Evolutionary conservation across 2,329 filamentous ascomycete species (phyloP).

Genomic region (Monosporascus sp.): DNA sequence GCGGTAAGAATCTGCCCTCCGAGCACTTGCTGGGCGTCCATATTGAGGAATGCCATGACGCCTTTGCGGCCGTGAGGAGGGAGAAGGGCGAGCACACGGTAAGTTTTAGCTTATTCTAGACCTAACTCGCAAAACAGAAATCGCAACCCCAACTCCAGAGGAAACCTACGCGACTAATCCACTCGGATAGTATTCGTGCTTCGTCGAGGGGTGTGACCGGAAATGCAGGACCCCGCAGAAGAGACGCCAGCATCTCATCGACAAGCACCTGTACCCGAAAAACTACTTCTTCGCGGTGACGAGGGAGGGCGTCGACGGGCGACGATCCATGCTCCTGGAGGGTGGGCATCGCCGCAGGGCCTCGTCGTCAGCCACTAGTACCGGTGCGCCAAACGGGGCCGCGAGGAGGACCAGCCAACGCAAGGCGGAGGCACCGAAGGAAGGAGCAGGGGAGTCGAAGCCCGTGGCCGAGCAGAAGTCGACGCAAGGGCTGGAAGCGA

Average conservation of each 20-base stretch:
- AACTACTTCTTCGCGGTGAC: slow-evolving; percentile 86
- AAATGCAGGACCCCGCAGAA: slow-evolving; percentile 81
- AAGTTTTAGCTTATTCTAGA: slow-evolving; percentile 25
- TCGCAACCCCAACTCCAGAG: background rate
- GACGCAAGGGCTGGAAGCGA: slow-evolving; percentile 8
- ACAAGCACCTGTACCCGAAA: slow-evolving; percentile 88
- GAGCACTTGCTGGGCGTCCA: slow-evolving; percentile 75
- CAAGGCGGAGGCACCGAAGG: slow-evolving; percentile 11
- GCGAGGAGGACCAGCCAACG: slow-evolving; percentile 25
- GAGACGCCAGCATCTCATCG: slow-evolving; percentile 80
- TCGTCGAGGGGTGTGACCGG: slow-evolving; percentile 81
- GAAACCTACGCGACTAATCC: slow-evolving; percentile 3
- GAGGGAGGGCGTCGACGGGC: slow-evolving; percentile 82
- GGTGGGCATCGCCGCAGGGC: slow-evolving; percentile 42
- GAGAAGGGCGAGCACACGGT: slow-evolving; percentile 85
- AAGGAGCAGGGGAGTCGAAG: slow-evolving; percentile 6
- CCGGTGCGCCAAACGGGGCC: slow-evolving; percentile 16
- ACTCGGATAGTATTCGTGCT: slow-evolving; percentile 68
- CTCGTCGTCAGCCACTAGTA: slow-evolving; percentile 36
- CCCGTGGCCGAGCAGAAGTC: background rate
- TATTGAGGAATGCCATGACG: slow-evolving; percentile 87
- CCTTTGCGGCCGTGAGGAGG: slow-evolving; percentile 64
- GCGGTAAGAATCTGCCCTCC: slow-evolving; percentile 82
- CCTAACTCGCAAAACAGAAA: too few relatives aligned
- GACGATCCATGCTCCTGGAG: slow-evolving; percentile 71